Conservation (phyloP, 2,329 filamentous ascomycete genomes). For the Furcasterigmium furcatum region DNA sequence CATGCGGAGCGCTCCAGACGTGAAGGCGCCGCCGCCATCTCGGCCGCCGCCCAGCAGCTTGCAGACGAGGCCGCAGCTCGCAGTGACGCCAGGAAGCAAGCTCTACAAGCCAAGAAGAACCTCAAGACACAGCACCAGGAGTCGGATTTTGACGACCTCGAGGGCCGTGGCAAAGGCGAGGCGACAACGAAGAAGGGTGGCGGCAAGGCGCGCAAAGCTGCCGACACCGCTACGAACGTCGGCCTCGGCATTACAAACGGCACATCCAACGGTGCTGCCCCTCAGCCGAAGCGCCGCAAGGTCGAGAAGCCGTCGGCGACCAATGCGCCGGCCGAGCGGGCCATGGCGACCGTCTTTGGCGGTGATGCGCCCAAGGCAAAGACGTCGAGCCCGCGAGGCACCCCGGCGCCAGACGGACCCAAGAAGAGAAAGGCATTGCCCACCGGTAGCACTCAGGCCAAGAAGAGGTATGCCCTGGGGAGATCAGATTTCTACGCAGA, state of each 20-base stretch:
- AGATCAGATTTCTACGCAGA: no score
- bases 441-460: constrained; percentile 64
- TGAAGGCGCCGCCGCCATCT: constrained; percentile 75
- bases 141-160: constrained; percentile 74
- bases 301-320: constrained; percentile 64
- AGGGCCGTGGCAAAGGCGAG: constrained; percentile 44
- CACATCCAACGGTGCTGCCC: constrained; percentile 34
- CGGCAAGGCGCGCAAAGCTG: constrained; percentile 61
- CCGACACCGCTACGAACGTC: constrained; percentile 36
- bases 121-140: constrained; percentile 67
- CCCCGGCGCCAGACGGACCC: constrained; percentile 63
- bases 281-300: constrained; percentile 74
- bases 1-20: constrained; percentile 72
- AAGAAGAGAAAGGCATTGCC: constrained; percentile 69
- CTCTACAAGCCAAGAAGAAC: constrained; percentile 72
- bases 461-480: constrained; percentile 66
- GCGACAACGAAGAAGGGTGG: constrained; percentile 57
- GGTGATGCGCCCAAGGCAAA: constrained; percentile 43
- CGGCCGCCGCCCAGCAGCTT: constrained; percentile 71
- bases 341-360: constrained; percentile 58
- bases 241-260: background rate
- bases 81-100: constrained; percentile 82
- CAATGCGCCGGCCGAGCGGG: constrained; percentile 59
- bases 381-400: constrained; percentile 64
- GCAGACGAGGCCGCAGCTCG: constrained; percentile 82